A percentile compares a stretch with the other conserved stretches of the same genome.
Conservation (phyloP, 1,139 yeast genomes). For the Taphrina flavorubra region DNA sequence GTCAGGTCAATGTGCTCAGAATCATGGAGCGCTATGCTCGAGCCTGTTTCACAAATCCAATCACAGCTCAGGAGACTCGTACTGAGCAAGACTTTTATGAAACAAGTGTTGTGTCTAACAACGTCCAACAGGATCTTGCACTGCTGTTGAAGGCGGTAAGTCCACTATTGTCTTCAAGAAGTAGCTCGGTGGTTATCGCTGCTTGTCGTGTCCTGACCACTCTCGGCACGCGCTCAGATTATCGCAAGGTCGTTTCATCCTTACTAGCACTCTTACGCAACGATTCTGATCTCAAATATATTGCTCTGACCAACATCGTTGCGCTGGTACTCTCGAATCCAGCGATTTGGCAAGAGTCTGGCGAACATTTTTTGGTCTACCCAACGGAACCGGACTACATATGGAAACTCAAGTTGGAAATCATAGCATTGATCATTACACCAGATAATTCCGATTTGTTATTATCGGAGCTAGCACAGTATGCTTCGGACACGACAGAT, state of each 20-base stretch:
- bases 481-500: slow-evolving; percentile 59
- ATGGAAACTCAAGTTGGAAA: slow-evolving; percentile 65
- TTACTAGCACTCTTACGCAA: slow-evolving; percentile 58
- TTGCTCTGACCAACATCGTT: slow-evolving; percentile 51
- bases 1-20: slow-evolving; percentile 68
- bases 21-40: slow-evolving; percentile 71
- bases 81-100: slow-evolving; percentile 41
- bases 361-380: slow-evolving; percentile 62
- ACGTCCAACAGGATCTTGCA: slow-evolving; percentile 57
- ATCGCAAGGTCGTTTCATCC: slow-evolving; percentile 56
- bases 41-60: slow-evolving; percentile 56
- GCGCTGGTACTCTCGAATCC: slow-evolving; percentile 55
- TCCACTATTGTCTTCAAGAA: slow-evolving; percentile 11
- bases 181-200: slow-evolving; percentile 60
- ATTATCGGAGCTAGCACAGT: slow-evolving; percentile 68
- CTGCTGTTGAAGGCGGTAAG: slow-evolving; percentile 9
- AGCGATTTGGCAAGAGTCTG: slow-evolving; percentile 56
- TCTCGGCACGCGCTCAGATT: slow-evolving; percentile 61
- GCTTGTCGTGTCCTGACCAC: slow-evolving; percentile 62
- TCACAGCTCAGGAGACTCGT: slow-evolving; percentile 24
- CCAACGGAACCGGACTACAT: slow-evolving; percentile 62
- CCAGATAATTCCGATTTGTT: slow-evolving; percentile 61
- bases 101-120: slow-evolving; percentile 50
- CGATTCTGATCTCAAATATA: slow-evolving; percentile 50
- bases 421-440: slow-evolving; percentile 65